Base-by-base conservation (phyloP, 2,329 filamentous ascomycete genomes). In the Pyricularia grisea region DNA sequence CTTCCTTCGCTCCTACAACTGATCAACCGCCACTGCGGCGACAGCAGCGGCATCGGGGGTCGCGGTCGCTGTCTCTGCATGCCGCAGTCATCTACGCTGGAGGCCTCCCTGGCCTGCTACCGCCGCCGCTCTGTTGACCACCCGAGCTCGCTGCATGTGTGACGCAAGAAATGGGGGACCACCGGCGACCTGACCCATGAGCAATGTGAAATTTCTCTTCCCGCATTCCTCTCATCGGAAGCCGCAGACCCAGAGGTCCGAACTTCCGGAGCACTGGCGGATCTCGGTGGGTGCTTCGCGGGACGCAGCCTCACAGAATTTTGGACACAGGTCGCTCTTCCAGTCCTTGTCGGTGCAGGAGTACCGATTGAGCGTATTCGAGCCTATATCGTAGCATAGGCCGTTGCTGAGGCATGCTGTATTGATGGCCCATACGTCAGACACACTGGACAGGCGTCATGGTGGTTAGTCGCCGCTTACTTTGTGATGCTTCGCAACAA, bases 311-410 rank as follows among this genome's bases (percentile, higher is more conserved):
- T 33, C 17, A 12, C 65, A 66, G 11, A 31, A 66, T 4, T 30
- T 25, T 3, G 65, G 65, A 23, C 65, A 66, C 1, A 66, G 31
- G 9, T 50, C 65, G n/a, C 65, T 66, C 4, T 42, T 66, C 65
- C 65, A 36, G n/a, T n/a, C 42, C 27, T 66, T 66, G 20, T 66
- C 65, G 3, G 65, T 36, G n/a, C 65, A 66, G 10, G 65, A 66
- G n/a, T 36, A 25, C 7, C 65, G 65, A 11, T 23, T 17, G 9
- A 36, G 20, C 17, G 25, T 33, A 30, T 66, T 66, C 17, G n/a
- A 66, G 3, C 31, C n/a, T 1, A 27, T 11, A 66, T 66, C 20
- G 12, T 27, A 66, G 31, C 65, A 66, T 25, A 36, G 65, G 1
- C 31, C 65, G 31, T 66, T 36, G 65, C 65, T 66, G 12, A 66